Evolutionary conservation across 345 rosid genomes (phyloP), one percentile per base, ranked within the genome.

Genomic region (Combretum micranthum): DNA sequence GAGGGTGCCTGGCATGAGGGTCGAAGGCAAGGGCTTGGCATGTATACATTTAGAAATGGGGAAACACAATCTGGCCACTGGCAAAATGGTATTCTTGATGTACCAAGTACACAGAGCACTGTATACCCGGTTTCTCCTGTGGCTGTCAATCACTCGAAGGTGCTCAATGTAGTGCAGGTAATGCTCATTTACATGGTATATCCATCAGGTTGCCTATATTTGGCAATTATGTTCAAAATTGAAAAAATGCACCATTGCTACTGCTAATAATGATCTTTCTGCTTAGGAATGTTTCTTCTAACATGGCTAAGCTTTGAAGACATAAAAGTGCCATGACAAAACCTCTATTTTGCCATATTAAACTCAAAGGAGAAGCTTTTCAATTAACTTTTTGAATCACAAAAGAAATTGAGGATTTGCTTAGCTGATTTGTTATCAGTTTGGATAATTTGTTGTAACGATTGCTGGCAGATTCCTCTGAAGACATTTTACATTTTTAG

Each of bases 1-100:
- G 98, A 86, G 65, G 98, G 98, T 65, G 95, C 97, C 42, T 88
- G 97, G 97, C 97, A 92, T 69, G 98, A 92, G 74, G 93, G 98
- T 60, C 78, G 89, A 64, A 71, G 98, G 71, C 91, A 92, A 76
- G 98, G 97, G 51, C 97, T 92, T 54, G 97, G 98, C 50, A 88
- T 84, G 97, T 88, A 92, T 69, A 84, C 96, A 2, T 92, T 88
- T 71, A 78, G 95, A 72, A 88, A 85, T 72, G 94, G 97, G 63
- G 98, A 92, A 69, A 80, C 91, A 46, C 95, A 88, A 66, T 76
- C 98, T 9, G 98, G 98, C 66, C 97, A 88, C 72, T 92, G 98
- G 98, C 84, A 84, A 62, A 86, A 83, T 73, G 98, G 98, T 26
- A 69, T 78, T 64, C 93, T 88, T 23, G 83, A 83, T 71, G 75